These are phyloP conservation scores for Diaporthe sp. DNA, from an alignment of 2,329 filamentous ascomycete genomes.

Conservation along the genomic window DNA sequence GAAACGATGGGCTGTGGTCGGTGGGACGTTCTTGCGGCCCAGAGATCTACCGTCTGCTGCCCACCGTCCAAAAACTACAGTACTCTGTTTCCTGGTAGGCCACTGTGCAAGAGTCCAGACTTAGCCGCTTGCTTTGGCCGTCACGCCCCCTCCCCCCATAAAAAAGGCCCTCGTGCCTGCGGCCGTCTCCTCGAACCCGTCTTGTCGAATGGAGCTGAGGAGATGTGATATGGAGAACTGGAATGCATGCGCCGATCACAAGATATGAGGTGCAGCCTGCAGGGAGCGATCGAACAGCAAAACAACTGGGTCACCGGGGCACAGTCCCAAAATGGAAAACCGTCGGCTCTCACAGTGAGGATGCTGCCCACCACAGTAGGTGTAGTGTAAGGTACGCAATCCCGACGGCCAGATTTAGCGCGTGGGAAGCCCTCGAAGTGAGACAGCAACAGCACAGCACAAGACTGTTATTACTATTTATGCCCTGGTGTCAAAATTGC, in stretches of 20 bases:
- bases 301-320: slow-evolving; percentile 14
- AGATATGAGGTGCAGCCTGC: slow-evolving; percentile 33
- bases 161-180: slow-evolving; percentile 19
- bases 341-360: neutral
- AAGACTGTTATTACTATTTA: neutral
- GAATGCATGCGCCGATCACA: slow-evolving; percentile 33
- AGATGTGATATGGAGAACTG: slow-evolving; percentile 18
- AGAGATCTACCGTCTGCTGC: neutral
- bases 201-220: slow-evolving; percentile 18
- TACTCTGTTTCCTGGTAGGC: neutral
- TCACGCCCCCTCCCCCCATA: neutral
- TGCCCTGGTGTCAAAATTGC: neutral
- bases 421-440: neutral
- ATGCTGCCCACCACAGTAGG: neutral
- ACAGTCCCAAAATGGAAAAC: neutral
- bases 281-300: slow-evolving; percentile 18
- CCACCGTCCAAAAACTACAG: neutral
- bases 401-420: neutral
- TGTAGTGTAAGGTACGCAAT: neutral
- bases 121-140: slow-evolving; percentile 3
- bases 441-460: neutral
- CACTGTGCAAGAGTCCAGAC: slow-evolving; percentile 16
- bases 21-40: neutral
- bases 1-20: slow-evolving; percentile 16
- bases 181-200: slow-evolving; percentile 20